These are phyloP conservation scores for Fusarium bactridioides DNA, from an alignment of 2,329 filamentous ascomycete species.

Conservation along the genomic window DNA sequence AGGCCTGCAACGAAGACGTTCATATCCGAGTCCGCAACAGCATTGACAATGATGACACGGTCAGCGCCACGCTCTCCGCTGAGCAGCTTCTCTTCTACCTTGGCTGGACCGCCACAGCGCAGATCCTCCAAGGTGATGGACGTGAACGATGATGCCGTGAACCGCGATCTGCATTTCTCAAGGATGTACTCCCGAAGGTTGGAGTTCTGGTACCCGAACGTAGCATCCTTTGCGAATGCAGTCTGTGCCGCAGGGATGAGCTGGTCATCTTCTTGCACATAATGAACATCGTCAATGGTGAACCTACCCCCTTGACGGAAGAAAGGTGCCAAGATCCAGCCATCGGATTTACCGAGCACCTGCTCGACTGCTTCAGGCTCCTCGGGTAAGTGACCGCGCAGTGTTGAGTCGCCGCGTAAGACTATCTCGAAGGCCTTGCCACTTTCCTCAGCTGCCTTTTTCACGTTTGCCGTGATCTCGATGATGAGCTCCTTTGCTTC, in stretches of 20 bases:
- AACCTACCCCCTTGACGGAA: not conserved
- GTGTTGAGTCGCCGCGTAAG: not conserved
- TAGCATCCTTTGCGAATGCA: conserved; percentile 61
- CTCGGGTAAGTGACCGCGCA: not conserved
- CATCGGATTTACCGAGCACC: not conserved
- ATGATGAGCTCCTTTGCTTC: not conserved
- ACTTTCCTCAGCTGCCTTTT: not conserved
- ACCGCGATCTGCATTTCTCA: conserved; percentile 59
- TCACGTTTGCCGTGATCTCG: not conserved
- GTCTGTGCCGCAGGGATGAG: accelerated
- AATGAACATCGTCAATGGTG: not conserved
- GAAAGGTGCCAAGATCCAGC: not conserved
- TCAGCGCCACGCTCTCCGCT: not conserved
- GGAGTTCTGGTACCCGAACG: conserved; percentile 63
- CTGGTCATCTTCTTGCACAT: not conserved
- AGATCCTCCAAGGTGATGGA: not conserved
- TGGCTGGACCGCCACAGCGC: not conserved
- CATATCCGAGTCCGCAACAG: conserved; percentile 61
- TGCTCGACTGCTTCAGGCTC: not conserved
- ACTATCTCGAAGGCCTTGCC: not conserved
- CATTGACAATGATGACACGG: conserved; percentile 57
- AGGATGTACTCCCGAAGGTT: conserved; percentile 55
- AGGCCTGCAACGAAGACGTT: conserved; percentile 61
- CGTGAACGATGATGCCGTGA: conserved; percentile 47
- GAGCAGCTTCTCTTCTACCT: not conserved